Conservation (phyloP, 2,329 filamentous ascomycete genomes). For the Epichloe sylvatica region DNA sequence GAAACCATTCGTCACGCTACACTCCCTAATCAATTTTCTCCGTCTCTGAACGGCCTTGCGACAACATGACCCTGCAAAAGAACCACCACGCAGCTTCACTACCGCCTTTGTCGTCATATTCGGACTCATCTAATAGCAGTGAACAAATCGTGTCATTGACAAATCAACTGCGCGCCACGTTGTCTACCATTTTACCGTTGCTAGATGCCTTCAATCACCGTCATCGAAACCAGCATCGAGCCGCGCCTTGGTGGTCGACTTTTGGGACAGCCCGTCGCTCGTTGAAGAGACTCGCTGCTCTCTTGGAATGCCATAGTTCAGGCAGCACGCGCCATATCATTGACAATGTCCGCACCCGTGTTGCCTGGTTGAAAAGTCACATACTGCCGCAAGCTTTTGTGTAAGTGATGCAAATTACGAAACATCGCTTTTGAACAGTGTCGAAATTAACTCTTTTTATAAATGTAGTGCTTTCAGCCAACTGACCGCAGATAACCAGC, state of each 20-base stretch:
- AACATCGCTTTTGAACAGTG: neutral
- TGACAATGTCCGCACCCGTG: constrained; percentile 9
- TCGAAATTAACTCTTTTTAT: neutral
- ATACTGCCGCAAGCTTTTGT: constrained; percentile 22
- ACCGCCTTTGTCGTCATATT: neutral
- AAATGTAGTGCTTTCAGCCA: constrained; percentile 47
- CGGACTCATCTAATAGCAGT: neutral
- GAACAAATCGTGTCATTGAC: constrained; percentile 5
- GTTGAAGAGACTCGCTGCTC: constrained; percentile 36
- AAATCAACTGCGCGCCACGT: constrained; percentile 13
- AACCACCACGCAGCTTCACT: neutral
- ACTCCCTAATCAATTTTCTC: neutral
- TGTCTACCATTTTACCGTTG: constrained; percentile 33
- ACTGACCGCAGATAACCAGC: constrained; percentile 57
- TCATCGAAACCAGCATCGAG: constrained; percentile 82
- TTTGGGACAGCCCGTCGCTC: constrained; percentile 60
- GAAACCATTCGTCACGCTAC: neutral
- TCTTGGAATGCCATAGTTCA: neutral
- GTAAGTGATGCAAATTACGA: constrained; percentile 13
- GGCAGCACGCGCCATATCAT: neutral
- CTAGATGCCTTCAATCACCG: constrained; percentile 65
- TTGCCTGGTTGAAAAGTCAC: constrained; percentile 17
- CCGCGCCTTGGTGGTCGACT: constrained; percentile 64
- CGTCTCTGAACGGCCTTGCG: neutral
- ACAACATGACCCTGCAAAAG: neutral